A percentile compares a stretch with the other conserved stretches of the same genome.
Evolutionary conservation across 139 green algal species (phyloP).

Genomic region (Coelastrella sp.): DNA sequence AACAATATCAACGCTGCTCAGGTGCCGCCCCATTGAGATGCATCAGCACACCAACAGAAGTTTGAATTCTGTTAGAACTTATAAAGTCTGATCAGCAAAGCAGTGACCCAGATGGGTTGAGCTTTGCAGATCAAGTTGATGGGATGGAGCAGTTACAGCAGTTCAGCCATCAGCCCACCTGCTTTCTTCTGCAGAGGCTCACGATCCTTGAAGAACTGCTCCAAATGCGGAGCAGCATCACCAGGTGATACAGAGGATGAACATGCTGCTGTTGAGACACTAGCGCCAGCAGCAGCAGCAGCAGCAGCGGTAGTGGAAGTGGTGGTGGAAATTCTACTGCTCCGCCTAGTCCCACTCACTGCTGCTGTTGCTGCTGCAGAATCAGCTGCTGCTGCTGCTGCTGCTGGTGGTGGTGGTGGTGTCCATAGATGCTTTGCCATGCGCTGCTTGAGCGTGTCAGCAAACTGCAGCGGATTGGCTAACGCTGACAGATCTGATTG

Average conservation of each 20-base stretch:
- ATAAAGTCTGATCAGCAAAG: no score
- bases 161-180: slow-evolving; percentile 19
- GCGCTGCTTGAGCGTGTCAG: slow-evolving; percentile 10
- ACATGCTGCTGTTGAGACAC: no score
- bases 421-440: slow-evolving; percentile 31
- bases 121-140: background rate
- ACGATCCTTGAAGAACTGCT: slow-evolving; percentile 14
- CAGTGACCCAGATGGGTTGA: no score
- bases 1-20: no score
- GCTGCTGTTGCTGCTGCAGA: background rate
- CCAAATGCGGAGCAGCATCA: background rate
- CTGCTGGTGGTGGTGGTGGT: background rate
- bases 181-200: slow-evolving; percentile 31
- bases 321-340: no score
- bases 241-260: background rate
- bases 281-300: background rate
- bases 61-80: no score
- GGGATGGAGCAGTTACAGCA: no score
- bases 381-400: background rate
- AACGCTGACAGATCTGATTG: slow-evolving; percentile 31
- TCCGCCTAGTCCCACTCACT: background rate
- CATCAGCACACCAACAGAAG: no score
- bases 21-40: no score
- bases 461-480: slow-evolving; percentile 30
- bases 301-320: no score